Evolutionary conservation across 768 basidiomycete species (phyloP), one percentile per base, ranked within the genome.

Genomic region (Mrakia hoshinonis): DNA sequence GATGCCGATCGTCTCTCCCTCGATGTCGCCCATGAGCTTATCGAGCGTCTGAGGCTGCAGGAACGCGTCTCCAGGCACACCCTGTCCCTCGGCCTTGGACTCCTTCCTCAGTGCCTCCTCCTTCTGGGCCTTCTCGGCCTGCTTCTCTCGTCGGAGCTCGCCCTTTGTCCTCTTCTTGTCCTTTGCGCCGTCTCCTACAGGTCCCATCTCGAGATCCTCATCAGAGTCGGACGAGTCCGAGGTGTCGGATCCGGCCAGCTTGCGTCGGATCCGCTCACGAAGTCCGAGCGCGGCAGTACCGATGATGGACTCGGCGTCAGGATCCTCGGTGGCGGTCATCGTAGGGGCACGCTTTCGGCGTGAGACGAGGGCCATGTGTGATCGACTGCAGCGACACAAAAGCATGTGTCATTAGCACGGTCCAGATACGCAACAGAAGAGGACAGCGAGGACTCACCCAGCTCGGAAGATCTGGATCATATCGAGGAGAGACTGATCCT

Each of bases 391-490:
- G n/a, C 49, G 38, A 39, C 15, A 62, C 34, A 5, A 39, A 38
- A 39, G 24, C 18, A 52, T 13, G 29, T 64, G 36, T 24, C 20
- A 34, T 49, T 24, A 7, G 62, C 31, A 62, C 31, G 26, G 62
- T 15, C 38, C 7, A 15, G 46, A 49, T 39, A 5, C 9, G 5
- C 6, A 10, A 11, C 26, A 64, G 46, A 48, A 12, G 38, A 43
- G 6, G 7, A n/a, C n/a, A 29, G 20, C 20, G 26, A 3, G 20
- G 22, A 12, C 52, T 1, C 20, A 67, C 65, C 43, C 92, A 76
- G 92, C 91, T 78, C 93, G 91, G 79, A 94, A 94, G 73, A 83
- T 88, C 78, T 93, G 91, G 39, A 94, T 83, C 73, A 92, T 90
- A 31, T 89, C 87, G 18, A 93, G 84, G 0, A 95, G 82, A 29